Conservation (phyloP, 208 protist genomes). For the Phytomonas sp. region DNA sequence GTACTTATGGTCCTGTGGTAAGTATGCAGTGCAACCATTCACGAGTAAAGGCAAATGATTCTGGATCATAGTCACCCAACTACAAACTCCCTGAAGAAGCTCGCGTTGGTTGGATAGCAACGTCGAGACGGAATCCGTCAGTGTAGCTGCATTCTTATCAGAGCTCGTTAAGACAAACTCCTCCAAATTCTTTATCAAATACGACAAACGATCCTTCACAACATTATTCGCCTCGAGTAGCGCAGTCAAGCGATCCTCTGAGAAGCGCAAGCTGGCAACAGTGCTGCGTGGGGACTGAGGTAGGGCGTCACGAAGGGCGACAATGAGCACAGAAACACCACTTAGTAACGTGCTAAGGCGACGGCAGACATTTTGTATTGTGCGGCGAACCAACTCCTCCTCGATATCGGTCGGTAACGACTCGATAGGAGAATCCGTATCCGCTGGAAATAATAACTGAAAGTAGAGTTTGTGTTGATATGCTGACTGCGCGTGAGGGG, state of each 20-base stretch:
- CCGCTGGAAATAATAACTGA: neutral
- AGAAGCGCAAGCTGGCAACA: constrained; percentile 39
- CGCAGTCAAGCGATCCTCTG: constrained; percentile 36
- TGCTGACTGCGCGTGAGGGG: constrained; percentile 1
- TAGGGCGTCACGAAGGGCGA: constrained; percentile 44
- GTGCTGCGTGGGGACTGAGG: constrained; percentile 34
- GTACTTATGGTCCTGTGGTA: constrained; percentile 20
- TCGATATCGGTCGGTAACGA: constrained; percentile 9
- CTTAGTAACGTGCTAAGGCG: constrained; percentile 43
- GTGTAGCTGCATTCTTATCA: neutral
- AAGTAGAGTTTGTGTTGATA: neutral
- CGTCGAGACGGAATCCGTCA: neutral
- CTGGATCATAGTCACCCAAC: constrained; percentile 48
- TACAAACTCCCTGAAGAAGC: constrained; percentile 24
- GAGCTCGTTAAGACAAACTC: constrained; percentile 6
- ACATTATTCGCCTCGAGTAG: constrained; percentile 38
- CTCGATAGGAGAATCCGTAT: neutral
- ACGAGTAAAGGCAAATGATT: constrained; percentile 49
- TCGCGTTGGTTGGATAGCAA: constrained; percentile 20
- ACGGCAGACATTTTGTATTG: constrained; percentile 13
- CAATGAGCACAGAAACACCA: constrained; percentile 41
- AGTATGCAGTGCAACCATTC: constrained; percentile 34
- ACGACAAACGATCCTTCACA: constrained; percentile 30
- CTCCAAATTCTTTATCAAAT: constrained; percentile 29
- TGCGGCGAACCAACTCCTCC: constrained; percentile 9